Evolutionary conservation across 805 yeast genomes (phyloP).

Genomic region (Lachancea quebecensis): DNA sequence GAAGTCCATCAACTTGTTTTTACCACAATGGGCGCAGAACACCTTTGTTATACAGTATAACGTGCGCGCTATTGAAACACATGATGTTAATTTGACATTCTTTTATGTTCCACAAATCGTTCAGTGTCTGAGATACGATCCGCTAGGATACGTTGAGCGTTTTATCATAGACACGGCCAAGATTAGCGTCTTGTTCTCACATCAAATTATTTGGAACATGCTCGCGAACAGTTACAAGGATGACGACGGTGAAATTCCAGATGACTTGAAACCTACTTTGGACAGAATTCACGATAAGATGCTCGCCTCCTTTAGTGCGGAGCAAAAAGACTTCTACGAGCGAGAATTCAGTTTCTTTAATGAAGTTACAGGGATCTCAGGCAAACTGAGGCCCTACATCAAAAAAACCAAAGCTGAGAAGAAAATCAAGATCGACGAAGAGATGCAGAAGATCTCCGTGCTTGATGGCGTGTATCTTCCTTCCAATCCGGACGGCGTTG

Average conservation of each 20-base stretch:
- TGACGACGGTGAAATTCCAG: constrained; percentile 78
- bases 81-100: constrained; percentile 81
- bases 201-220: constrained; percentile 98
- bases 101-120: constrained; percentile 98
- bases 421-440: constrained; percentile 93
- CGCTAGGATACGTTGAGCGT: constrained; percentile 76
- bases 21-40: constrained; percentile 63
- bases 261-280: constrained; percentile 72
- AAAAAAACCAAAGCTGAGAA: constrained; percentile 93
- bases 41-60: constrained; percentile 76
- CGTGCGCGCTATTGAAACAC: constrained; percentile 81
- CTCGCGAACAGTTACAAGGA: constrained; percentile 86
- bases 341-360: constrained; percentile 84
- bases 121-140: constrained; percentile 80
- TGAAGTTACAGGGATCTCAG: constrained; percentile 89
- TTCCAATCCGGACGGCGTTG: constrained; percentile 92
- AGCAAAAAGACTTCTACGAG: constrained; percentile 63
- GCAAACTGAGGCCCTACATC: constrained; percentile 89
- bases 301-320: constrained; percentile 51
- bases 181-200: constrained; percentile 86
- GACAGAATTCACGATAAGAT: constrained; percentile 65
- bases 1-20: constrained; percentile 74
- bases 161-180: constrained; percentile 89
- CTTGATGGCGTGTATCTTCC: constrained; percentile 87
- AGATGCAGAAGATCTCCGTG: constrained; percentile 72